A percentile compares a stretch with the other conserved stretches of the same genome.
phyloP scores from a whole-genome alignment of 495 filamentous ascomycete genomes.

The Tuber brumale region DNA sequence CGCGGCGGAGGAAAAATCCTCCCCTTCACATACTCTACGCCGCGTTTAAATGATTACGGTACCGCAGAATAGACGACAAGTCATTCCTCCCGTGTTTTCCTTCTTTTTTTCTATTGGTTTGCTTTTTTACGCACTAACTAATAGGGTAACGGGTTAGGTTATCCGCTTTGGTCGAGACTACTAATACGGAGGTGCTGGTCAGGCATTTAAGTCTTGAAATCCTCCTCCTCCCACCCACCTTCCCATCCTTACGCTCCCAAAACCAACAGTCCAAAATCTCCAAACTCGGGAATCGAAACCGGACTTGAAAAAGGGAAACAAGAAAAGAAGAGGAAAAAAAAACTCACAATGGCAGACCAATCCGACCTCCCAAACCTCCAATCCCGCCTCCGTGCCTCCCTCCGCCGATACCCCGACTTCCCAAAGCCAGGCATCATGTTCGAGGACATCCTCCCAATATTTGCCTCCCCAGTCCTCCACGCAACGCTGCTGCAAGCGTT shows the following conservation, averaged over 20 bases:
- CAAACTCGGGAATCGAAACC: background rate
- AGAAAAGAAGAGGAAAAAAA: background rate
- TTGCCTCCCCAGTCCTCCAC: slow-evolving; percentile 71
- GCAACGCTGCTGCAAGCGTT: slow-evolving; percentile 73
- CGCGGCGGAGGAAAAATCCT: no score
- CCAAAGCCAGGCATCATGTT: slow-evolving; percentile 91
- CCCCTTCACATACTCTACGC: no score
- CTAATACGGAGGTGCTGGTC: background rate
- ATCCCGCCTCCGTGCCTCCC: slow-evolving; percentile 49
- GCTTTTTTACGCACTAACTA: no score
- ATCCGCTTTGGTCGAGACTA: background rate
- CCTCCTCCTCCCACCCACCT: background rate
- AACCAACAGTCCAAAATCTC: no score
- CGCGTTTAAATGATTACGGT: no score
- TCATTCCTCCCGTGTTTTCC: no score
- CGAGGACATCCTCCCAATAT: slow-evolving; percentile 97
- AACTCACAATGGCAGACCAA: slow-evolving; percentile 19
- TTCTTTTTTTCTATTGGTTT: no score
- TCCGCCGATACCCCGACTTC: slow-evolving; percentile 85
- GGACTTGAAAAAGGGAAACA: background rate
- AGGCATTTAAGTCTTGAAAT: background rate
- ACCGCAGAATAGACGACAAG: no score
- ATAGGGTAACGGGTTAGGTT: background rate
- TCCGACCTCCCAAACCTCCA: slow-evolving; percentile 28
- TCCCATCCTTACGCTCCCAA: background rate